Base-by-base conservation (phyloP, 352 stramenopile species). In the Pythium oligandrum region DNA sequence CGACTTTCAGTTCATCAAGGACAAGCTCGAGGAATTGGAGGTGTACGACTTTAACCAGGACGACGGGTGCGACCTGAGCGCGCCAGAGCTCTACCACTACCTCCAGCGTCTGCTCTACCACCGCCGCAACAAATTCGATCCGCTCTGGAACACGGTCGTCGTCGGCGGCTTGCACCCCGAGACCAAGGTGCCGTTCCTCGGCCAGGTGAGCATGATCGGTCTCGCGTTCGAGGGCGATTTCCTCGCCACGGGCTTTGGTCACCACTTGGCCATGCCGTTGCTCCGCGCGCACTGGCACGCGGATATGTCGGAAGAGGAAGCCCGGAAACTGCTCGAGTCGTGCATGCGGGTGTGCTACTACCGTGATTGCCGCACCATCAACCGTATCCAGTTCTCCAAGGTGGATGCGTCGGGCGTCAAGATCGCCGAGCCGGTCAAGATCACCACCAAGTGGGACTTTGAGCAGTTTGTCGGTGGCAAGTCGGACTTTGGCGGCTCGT, bases 261-360 rank as follows among this genome's bases (percentile, higher is more conserved):
- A 95, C 51, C 97, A 99, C 73, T 61, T 99, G 47, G 96, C 96
- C 12, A 92, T 98, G 70, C 97, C 97, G 36, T 70, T 99, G 53
- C 79, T 99, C 65, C 86, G 96, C 59, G 96, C 98, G 64, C 87
- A 97, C 60, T 99, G 95, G 87, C 72, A 75, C 35, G 71, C 81
- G 7, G 88, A 98, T 64, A 78, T 99, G 72, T 81, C 83, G 45
- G 96, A 99, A 74, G 78, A 77, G 12, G 96, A 99, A 63, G 96
- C 96, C 39, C 76, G 85, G 34, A 78, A 87, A 53, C 69, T 99
- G 51, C 73, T 99, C 44, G 95, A 98, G 68, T 88, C 98, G 70
- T 98, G 95, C 78, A 97, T 99, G 86, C 86, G 94, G 50, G 90
- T 99, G 44, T 94, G 98, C 55, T 98, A 98, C 71, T 99, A 99